Evolutionary conservation across 2,329 filamentous ascomycete genomes (phyloP).

Genomic region (Clarireedia paspali): DNA sequence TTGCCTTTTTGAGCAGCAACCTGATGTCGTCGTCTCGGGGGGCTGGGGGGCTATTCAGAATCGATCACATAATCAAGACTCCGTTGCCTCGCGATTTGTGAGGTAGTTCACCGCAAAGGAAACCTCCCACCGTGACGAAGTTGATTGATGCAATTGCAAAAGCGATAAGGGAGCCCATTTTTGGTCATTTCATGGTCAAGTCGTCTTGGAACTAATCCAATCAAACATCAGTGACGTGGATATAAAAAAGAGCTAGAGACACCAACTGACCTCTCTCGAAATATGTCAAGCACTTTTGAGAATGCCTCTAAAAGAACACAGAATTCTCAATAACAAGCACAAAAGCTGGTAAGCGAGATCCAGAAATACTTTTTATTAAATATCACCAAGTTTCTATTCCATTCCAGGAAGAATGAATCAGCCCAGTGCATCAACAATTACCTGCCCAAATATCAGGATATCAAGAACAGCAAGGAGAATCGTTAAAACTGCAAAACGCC

Average conservation of each 20-base stretch:
- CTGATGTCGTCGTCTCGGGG: background rate
- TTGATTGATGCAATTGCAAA: constrained; percentile 2
- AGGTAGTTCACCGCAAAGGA: background rate
- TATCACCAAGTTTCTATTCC: no score
- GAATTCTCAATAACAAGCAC: no score
- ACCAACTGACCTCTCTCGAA: no score
- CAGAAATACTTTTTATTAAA: no score
- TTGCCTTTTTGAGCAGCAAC: background rate
- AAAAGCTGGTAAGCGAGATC: no score
- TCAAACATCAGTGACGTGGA: no score
- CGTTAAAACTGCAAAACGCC: no score
- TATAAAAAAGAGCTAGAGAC: no score
- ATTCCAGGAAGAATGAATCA: no score
- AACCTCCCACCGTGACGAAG: background rate
- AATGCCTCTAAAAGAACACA: no score
- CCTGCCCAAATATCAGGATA: background rate
- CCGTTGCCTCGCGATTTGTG: background rate
- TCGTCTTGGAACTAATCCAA: background rate
- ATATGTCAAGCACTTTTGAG: no score
- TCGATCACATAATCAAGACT: background rate
- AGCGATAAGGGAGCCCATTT: background rate
- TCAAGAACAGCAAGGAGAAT: background rate
- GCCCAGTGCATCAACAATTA: no score
- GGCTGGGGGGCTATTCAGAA: background rate
- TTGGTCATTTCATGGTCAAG: background rate